Percentiles rank a stretch among this genome's conserved stretches.
These are phyloP conservation scores for Vanrija pseudolonga DNA, from an alignment of 1,284 basidiomycete genomes.

Conservation along the genomic window DNA sequence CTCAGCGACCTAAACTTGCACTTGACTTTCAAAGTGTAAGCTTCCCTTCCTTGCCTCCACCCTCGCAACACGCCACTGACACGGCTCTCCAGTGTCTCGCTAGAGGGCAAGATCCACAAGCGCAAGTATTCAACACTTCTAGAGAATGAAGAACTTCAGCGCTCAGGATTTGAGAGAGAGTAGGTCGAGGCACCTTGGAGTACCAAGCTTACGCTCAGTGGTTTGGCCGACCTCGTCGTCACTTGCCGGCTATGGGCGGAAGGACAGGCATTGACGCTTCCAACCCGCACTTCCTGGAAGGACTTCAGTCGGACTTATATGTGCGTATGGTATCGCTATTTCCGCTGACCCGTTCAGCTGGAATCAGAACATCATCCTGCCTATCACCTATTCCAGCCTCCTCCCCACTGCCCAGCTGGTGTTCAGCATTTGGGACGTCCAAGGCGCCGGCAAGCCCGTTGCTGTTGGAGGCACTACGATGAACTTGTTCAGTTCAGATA, in stretches of 20 bases:
- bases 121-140: constrained; percentile 68
- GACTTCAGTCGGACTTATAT: constrained; percentile 78
- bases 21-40: constrained; percentile 82
- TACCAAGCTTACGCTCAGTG: constrained; percentile 51
- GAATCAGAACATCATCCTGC: constrained; percentile 91
- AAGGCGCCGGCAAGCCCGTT: constrained; percentile 65
- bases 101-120: constrained; percentile 71
- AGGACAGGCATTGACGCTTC: constrained; percentile 86
- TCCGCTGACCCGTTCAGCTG: constrained; percentile 61
- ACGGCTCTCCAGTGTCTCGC: constrained; percentile 61
- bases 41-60: constrained; percentile 1
- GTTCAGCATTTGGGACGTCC: constrained; percentile 93
- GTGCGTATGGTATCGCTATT: constrained; percentile 48
- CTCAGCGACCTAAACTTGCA: constrained; percentile 79
- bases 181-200: constrained; percentile 48
- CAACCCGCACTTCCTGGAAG: constrained; percentile 87
- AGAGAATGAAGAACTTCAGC: constrained; percentile 70
- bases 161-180: constrained; percentile 73
- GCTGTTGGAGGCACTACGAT: constrained; percentile 89
- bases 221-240: constrained; percentile 84
- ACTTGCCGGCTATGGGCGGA: constrained; percentile 86
- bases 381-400: constrained; percentile 85
- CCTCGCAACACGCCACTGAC: constrained; percentile 1
- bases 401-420: constrained; percentile 82
- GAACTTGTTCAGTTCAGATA: constrained; percentile 83